Conservation (phyloP, 306 rosid genomes). For the Trifolium repens region DNA sequence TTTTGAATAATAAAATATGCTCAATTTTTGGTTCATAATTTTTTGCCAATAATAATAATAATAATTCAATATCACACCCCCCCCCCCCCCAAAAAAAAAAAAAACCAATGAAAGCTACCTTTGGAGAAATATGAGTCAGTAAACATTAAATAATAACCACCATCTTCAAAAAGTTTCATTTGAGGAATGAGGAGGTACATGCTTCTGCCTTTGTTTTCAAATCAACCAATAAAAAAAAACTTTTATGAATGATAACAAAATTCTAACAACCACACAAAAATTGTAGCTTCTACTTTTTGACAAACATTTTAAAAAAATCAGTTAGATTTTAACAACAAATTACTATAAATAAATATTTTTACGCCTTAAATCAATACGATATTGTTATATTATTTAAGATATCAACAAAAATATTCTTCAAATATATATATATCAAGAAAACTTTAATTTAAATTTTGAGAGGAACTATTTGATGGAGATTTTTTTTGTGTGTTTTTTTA, state of each 20-base stretch:
- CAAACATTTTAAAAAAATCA: neutral
- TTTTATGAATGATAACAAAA: neutral
- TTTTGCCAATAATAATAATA: neutral
- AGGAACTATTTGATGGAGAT: too few species aligned
- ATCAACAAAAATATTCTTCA: too few species aligned
- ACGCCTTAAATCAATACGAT: too few species aligned
- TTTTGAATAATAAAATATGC: conserved; percentile 1
- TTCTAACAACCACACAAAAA: neutral
- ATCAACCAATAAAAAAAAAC: neutral
- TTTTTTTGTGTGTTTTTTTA: too few species aligned
- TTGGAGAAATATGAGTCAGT: neutral
- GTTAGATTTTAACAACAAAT: neutral
- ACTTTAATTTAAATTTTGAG: too few species aligned
- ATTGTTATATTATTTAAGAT: too few species aligned
- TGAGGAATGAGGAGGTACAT: conserved; percentile 9
- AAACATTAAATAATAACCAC: neutral
- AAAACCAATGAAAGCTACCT: neutral
- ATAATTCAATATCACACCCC: neutral
- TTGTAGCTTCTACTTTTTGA: neutral
- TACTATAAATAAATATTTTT: neutral
- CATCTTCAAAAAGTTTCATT: neutral
- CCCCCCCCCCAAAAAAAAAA: too few species aligned
- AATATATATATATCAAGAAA: too few species aligned
- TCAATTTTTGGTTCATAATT: too few species aligned
- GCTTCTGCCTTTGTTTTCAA: neutral